Conservation (phyloP, 495 filamentous ascomycete species). For the Sabuloglossum arenarium region DNA sequence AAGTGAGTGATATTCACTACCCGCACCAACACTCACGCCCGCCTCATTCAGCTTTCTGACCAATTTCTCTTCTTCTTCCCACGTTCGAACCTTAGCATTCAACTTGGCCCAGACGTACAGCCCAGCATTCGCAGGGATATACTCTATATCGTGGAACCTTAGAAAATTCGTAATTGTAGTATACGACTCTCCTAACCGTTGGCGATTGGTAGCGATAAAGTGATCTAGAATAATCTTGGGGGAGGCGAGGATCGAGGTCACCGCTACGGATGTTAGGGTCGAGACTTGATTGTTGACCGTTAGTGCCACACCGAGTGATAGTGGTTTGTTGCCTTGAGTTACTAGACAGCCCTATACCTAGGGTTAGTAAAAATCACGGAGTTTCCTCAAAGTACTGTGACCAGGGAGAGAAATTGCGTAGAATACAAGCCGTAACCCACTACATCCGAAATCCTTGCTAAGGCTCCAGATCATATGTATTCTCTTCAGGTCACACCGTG, state of each 20-base stretch:
- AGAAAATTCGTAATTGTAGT: neutral
- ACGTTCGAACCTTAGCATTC: neutral
- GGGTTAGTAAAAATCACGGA: neutral
- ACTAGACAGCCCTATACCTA: neutral
- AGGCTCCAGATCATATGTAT: conserved; percentile 9
- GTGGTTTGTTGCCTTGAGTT: neutral
- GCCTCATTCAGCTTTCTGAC: neutral
- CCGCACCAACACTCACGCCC: neutral
- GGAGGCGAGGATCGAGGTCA: neutral
- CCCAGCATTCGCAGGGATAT: neutral
- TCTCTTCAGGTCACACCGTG: neutral
- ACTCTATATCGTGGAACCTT: neutral
- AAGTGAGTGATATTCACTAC: neutral
- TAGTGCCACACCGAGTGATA: neutral
- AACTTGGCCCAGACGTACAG: neutral
- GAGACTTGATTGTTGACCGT: neutral
- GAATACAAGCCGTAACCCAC: conserved; percentile 9
- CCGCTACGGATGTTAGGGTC: neutral
- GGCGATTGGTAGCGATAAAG: neutral
- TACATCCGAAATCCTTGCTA: conserved; percentile 12
- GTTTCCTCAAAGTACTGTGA: too few species aligned
- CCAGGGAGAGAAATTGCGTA: too few species aligned
- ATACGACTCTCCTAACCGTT: neutral
- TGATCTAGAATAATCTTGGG: neutral
- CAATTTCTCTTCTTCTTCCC: neutral